phyloP scores from a whole-genome alignment of 441 rosid species.

The Erodium chrysanthum region DNA sequence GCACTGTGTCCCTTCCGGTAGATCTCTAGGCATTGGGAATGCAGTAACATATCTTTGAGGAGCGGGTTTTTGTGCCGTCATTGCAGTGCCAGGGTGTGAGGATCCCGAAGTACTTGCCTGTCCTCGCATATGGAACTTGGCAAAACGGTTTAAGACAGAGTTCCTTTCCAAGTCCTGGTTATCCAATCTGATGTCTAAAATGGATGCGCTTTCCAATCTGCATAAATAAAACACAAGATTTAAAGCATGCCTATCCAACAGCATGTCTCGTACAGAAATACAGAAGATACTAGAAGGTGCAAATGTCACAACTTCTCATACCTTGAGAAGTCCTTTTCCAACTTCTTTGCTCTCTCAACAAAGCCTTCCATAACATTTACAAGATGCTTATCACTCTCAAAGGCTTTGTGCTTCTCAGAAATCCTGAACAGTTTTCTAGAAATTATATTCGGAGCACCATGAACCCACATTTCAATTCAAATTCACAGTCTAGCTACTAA shows the following conservation, averaged over 20 bases:
- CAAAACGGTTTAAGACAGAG: constrained; percentile 75
- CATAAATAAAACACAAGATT: constrained; percentile 14
- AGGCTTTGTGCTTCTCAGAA: constrained; percentile 28
- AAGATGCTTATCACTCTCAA: constrained; percentile 32
- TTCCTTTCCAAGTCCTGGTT: constrained; percentile 65
- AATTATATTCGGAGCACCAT: background rate
- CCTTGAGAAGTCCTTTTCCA: constrained; percentile 53
- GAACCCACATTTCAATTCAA: background rate
- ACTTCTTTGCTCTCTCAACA: constrained; percentile 37
- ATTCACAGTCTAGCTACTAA: background rate
- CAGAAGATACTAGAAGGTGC: background rate
- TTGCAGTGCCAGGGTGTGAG: constrained; percentile 34
- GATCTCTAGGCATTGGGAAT: constrained; percentile 55
- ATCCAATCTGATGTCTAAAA: constrained; percentile 56
- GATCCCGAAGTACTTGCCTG: constrained; percentile 22
- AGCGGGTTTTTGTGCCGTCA: constrained; percentile 30
- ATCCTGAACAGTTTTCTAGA: constrained; percentile 26
- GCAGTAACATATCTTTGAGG: constrained; percentile 63
- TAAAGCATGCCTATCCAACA: background rate
- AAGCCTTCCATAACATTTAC: constrained; percentile 49
- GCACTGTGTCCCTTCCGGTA: constrained; percentile 83
- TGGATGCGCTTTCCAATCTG: constrained; percentile 60
- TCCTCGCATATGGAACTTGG: constrained; percentile 61
- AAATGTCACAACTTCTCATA: constrained; percentile 17
- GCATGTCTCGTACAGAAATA: background rate